Conservation (phyloP, 805 yeast species). For the Yarrowia yakushimensis region DNA sequence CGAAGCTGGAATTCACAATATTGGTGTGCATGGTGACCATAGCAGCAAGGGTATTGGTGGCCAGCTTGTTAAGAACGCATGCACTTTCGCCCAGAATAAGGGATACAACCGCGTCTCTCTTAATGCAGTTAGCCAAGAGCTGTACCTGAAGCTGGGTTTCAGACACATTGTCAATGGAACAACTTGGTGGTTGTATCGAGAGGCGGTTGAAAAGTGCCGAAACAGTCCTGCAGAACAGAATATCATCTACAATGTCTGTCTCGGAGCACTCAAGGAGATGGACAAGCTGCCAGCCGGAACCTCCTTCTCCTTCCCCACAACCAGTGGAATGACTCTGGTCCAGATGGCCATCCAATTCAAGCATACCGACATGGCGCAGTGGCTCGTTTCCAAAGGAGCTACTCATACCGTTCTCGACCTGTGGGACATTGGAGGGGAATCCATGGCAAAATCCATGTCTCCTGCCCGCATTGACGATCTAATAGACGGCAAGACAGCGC, state of each 20-base stretch:
- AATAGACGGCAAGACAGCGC: conserved; percentile 3
- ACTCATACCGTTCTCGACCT: not conserved
- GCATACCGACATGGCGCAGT: not conserved
- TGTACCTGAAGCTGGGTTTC: not conserved
- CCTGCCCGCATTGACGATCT: conserved; percentile 2
- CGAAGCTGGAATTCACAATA: conserved; percentile 4
- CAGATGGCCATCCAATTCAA: conserved; percentile 11
- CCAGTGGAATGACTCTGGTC: not conserved
- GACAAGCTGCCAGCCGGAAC: not conserved
- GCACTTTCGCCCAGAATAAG: not conserved
- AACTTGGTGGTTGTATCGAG: conserved; percentile 15
- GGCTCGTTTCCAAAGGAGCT: conserved; percentile 2
- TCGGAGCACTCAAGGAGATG: not conserved
- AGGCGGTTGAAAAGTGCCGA: not conserved
- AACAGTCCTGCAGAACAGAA: not conserved
- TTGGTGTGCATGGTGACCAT: not conserved
- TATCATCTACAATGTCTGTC: conserved; percentile 6
- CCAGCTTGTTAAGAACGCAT: not conserved
- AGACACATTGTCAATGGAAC: not conserved
- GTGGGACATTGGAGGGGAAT: not conserved
- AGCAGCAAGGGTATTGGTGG: not conserved
- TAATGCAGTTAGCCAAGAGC: not conserved
- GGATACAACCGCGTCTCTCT: not conserved
- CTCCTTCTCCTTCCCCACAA: not conserved
- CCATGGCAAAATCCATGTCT: not conserved